Base-by-base conservation (phyloP, 495 filamentous ascomycete species). In the Lophiotrema nucula region DNA sequence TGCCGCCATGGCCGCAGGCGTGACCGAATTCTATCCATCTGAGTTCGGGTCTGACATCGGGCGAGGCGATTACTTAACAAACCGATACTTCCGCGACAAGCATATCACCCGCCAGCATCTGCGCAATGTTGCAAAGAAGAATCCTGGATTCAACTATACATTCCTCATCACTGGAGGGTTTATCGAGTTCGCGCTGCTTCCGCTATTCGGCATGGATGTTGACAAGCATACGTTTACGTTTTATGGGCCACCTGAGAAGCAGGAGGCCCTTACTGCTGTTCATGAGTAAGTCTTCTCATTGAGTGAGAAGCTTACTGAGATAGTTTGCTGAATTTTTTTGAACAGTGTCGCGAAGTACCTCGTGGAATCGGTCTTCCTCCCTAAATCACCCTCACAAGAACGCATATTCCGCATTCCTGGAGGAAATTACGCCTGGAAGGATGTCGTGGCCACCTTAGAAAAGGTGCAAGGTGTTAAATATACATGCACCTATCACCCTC, bases 11-110 rank as follows among this genome's bases (percentile, higher is more conserved):
- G n/a, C 23, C 28, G 68, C 72, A 18, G 69, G 70, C 1, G 70
- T 74, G 1, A 60, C 60, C 43, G 60, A 70, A 12, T 70, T 74
- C 62, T 67, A 74, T 23, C 72, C 72, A 3, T 56, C 62, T 23
- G 72, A 74, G 46, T 74, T 70, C 53, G 72, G 72, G 2, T 49
- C 60, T 23, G 74, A 72, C 59, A 73, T 50, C 18, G 4, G 13
- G 19, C 55, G 51, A 39, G 45, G 46, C 15, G 45, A 43, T 12
- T 50, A 43, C 46, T 21, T 58, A 19, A 48, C 31, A n/a, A 47
- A 57, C 21, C 27, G 46, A n/a, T 51, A 58, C 45, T 58, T 26
- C 2, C 44, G 46, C 35, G 45, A 48, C 31, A 58, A 58, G 46
- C 46, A 49, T 12, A 21, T 43, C 28, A 58, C 55, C 19, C 37